Evolutionary conservation across 306 rosid genomes (phyloP).

Genomic region (Crotalaria pallida): DNA sequence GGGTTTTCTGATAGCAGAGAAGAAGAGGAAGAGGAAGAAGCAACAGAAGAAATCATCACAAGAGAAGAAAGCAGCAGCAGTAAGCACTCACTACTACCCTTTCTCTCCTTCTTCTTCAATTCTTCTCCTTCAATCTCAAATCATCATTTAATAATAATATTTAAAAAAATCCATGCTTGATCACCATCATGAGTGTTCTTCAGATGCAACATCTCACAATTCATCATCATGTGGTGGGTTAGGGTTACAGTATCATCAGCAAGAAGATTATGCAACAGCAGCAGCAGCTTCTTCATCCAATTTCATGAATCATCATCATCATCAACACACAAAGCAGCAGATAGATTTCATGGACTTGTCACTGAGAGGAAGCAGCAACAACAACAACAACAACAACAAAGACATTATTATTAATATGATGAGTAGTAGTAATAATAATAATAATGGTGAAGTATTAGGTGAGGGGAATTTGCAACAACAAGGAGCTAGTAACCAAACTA

Average conservation of each 20-base stretch:
- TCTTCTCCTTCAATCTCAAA: constrained; percentile 28
- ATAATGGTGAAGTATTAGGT: no score
- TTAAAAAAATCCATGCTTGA: constrained; percentile 22
- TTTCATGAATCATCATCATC: not conserved
- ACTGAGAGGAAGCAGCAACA: constrained; percentile 21
- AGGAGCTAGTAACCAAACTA: no score
- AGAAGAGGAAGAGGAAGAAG: constrained; percentile 45
- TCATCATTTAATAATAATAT: not conserved
- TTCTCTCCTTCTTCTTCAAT: constrained; percentile 22
- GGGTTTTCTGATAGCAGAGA: constrained; percentile 38
- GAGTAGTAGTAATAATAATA: no score
- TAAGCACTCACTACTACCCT: not conserved
- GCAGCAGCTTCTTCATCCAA: constrained; percentile 22
- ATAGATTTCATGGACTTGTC: constrained; percentile 46
- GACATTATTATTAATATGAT: no score
- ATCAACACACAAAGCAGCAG: constrained; percentile 10
- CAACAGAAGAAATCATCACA: constrained; percentile 25
- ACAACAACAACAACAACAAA: no score
- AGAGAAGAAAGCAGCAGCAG: constrained; percentile 22
- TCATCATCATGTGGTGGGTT: constrained; percentile 36
- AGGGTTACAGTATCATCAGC: constrained; percentile 37
- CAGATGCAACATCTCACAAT: constrained; percentile 32
- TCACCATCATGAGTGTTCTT: constrained; percentile 11
- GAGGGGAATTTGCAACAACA: no score
- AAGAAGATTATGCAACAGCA: constrained; percentile 13